Evolutionary conservation across 2,329 filamentous ascomycete species (phyloP), one percentile per base, ranked within the genome.

Genomic region (Akanthomyces lecanii): DNA sequence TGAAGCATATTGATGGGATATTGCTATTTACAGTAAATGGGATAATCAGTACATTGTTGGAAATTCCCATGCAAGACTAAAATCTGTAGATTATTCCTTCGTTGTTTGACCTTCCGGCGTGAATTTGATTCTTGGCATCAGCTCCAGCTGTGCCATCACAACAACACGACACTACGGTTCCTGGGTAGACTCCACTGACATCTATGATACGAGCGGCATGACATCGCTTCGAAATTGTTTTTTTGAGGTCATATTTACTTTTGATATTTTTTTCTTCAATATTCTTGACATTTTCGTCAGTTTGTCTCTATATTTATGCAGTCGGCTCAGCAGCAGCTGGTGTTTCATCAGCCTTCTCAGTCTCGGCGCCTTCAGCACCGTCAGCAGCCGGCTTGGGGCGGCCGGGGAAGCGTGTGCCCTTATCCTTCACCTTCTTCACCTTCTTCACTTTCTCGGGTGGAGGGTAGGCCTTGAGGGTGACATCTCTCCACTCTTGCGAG

Each of bases 401-500:
- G 18, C 83, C 84, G 0, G 87, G 88, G 71, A 87, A 83, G 65
- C 84, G 81, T 1, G 85, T 83, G 1, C 90, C 90, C 76, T 89
- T 88, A 70, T 93, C 86, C 82, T 93, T 95, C 65, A 81, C 80
- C 78, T 91, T 91, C 81, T 90, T 89, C 69, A 84, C 86, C 77
- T 92, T 90, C 79, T 91, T 88, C 67, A 85, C 68, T 79, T 91
- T 88, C 68, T 85, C 68, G 0, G 74, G 74, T 1, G 85, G 85
- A 21, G 95, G 95, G 82, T 98, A 99, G 36, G 93, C 95, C 73
- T 89, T 88, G 59, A 84, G 73, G 57, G 88, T 84, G 61, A 77
- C 69, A 8, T 77, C 76, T 77, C 96, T 89, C 92, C 92, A 98
- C 71, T 93, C 91, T 36, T 82, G 71, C 0, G 85, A 89, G 0